phyloP scores from a whole-genome alignment of 768 basidiomycete species.

The Mycena latifolia region DNA sequence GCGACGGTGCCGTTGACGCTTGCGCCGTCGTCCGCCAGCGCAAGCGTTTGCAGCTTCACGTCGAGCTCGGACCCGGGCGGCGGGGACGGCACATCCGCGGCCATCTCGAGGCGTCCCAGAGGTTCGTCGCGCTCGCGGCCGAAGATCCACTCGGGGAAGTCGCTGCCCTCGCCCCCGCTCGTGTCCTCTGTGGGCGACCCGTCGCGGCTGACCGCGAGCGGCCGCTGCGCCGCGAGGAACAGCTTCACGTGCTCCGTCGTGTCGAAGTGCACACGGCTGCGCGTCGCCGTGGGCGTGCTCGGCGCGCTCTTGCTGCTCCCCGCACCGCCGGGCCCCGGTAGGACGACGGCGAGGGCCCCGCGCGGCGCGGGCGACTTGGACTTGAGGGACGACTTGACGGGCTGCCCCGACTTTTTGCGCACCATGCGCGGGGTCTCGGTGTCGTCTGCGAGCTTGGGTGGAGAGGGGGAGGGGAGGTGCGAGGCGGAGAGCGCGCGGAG shows the following conservation, averaged over 20 bases:
- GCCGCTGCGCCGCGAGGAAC: constrained; percentile 95
- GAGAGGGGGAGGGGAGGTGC: constrained; percentile 44
- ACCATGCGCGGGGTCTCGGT: constrained; percentile 59
- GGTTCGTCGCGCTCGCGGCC: constrained; percentile 53
- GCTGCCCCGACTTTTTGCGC: constrained; percentile 95
- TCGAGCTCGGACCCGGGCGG: constrained; percentile 55
- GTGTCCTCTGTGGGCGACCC: constrained; percentile 90
- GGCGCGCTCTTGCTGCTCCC: constrained; percentile 79
- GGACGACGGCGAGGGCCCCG: constrained; percentile 65
- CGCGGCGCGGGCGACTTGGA: constrained; percentile 76
- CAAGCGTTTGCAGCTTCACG: constrained; percentile 66
- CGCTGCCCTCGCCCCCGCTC: constrained; percentile 82
- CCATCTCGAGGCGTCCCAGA: constrained; percentile 67
- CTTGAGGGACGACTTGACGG: constrained; percentile 93
- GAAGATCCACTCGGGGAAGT: constrained; percentile 79
- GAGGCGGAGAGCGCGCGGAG: constrained; percentile 51
- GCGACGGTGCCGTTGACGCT: constrained; percentile 80
- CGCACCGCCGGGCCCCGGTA: constrained; percentile 43
- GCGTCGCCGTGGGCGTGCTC: constrained; percentile 82
- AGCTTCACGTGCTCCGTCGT: constrained; percentile 93
- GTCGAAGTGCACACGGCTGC: constrained; percentile 95
- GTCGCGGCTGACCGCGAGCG: constrained; percentile 91
- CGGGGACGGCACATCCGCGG: constrained; percentile 78
- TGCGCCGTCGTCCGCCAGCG: constrained; percentile 62
- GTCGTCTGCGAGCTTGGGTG: constrained; percentile 41